These are phyloP conservation scores for Komagataella kurtzmanii DNA, from an alignment of 805 yeast genomes.

Conservation along the genomic window DNA sequence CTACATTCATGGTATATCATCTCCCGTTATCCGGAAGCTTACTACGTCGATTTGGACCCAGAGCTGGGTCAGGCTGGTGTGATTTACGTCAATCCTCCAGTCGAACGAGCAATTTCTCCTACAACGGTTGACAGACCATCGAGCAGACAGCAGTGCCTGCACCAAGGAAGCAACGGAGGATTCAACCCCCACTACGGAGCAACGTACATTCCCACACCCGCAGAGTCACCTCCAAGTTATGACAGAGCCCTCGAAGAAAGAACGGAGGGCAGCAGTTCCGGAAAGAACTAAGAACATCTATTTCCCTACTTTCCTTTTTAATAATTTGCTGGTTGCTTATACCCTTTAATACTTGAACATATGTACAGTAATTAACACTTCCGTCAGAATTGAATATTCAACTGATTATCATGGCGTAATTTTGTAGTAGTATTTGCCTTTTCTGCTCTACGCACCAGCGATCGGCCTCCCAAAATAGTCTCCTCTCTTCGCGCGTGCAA, in stretches of 20 bases:
- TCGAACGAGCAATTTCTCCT: neutral
- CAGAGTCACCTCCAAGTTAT: neutral
- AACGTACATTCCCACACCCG: neutral
- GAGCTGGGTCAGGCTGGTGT: constrained; percentile 1
- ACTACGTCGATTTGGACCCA: constrained; percentile 4
- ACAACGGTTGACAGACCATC: neutral
- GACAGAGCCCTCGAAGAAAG: neutral
- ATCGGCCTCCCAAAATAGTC: neutral
- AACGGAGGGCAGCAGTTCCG: neutral
- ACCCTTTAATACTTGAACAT: neutral
- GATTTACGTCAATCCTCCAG: neutral
- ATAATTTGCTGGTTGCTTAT: neutral
- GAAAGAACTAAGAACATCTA: neutral
- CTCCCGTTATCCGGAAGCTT: constrained; percentile 30
- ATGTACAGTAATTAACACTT: neutral
- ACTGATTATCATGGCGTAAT: neutral
- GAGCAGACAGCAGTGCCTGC: neutral
- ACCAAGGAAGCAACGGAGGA: neutral
- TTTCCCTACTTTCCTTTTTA: neutral
- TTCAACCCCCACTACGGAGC: neutral
- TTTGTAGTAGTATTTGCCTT: neutral
- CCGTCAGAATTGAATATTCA: neutral
- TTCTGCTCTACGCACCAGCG: neutral
- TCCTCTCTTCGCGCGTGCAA: neutral
- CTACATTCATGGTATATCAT: constrained; percentile 60